Conservation (phyloP, 1,139 yeast genomes). For the Torulaspora pretoriensis region DNA sequence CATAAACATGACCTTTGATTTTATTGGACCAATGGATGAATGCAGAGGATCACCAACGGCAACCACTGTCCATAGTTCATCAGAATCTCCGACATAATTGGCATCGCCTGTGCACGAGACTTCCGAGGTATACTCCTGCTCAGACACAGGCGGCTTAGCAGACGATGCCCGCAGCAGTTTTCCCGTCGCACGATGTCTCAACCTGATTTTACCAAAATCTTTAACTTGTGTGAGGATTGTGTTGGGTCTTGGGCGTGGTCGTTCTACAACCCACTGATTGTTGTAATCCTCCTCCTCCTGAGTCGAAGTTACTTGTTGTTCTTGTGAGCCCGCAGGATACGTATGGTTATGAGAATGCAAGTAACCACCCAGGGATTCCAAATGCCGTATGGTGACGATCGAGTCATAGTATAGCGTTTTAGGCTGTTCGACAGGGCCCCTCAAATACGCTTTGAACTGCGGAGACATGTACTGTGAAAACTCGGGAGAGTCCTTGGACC, state of each 20-base stretch:
- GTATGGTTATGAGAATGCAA: slow-evolving; percentile 60
- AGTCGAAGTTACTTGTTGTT: slow-evolving; percentile 67
- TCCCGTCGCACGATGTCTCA: slow-evolving; percentile 61
- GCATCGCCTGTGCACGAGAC: slow-evolving; percentile 60
- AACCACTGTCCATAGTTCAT: slow-evolving; percentile 48
- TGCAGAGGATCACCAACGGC: slow-evolving; percentile 33
- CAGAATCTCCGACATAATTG: slow-evolving; percentile 45
- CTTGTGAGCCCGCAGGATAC: slow-evolving; percentile 52
- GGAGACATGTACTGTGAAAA: slow-evolving; percentile 49
- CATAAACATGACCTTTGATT: slow-evolving; percentile 46
- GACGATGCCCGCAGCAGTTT: slow-evolving; percentile 56
- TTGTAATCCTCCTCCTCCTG: slow-evolving; percentile 48
- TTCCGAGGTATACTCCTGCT: slow-evolving; percentile 73
- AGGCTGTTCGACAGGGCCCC: slow-evolving; percentile 35
- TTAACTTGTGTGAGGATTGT: slow-evolving; percentile 41
- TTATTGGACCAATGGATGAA: slow-evolving; percentile 49
- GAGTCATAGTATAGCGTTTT: slow-evolving; percentile 62
- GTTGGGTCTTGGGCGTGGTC: slow-evolving; percentile 26
- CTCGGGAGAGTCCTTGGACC: slow-evolving; percentile 46
- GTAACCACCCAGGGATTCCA: slow-evolving; percentile 54
- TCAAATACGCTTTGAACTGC: slow-evolving; percentile 51
- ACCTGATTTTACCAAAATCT: slow-evolving; percentile 50
- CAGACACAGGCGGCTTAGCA: slow-evolving; percentile 69
- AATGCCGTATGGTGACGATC: slow-evolving; percentile 61
- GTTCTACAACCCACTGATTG: slow-evolving; percentile 67